Conservation (phyloP, 257 asterid species). For the Solanum virginianum region DNA sequence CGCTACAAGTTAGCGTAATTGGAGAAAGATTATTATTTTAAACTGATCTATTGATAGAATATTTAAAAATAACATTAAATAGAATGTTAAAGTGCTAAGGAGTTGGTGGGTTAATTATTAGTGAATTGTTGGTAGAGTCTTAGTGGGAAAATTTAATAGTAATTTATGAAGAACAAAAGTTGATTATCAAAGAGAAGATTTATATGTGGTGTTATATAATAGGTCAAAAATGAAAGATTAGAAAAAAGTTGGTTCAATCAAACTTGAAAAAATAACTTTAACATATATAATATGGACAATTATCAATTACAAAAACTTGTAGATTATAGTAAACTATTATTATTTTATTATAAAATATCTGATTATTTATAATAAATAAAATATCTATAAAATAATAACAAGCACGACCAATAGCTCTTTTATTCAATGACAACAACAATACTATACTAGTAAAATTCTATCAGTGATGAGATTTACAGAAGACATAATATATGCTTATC, state of each 20-base stretch:
- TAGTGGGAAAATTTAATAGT: neutral
- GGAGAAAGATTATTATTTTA: neutral
- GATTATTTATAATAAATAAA: neutral
- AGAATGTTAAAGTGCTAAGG: neutral
- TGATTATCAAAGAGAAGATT: neutral
- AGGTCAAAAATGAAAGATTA: neutral
- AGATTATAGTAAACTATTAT: accelerated
- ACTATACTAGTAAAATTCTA: no score
- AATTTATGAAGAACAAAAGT: neutral
- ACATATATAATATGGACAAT: neutral
- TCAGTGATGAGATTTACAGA: no score
- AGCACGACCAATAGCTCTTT: neutral
- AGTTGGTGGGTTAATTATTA: neutral
- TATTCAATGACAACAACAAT: no score
- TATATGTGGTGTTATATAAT: neutral
- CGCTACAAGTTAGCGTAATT: neutral
- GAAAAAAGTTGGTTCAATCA: neutral
- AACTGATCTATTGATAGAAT: neutral
- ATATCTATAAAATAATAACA: neutral
- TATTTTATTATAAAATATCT: neutral
- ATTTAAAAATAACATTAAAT: no score
- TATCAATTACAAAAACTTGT: neutral
- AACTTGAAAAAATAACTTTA: neutral
- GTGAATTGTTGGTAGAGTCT: neutral
- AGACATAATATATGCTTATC: no score